A percentile compares a stretch with the other conserved stretches of the same genome.
phyloP scores from a whole-genome alignment of 148 eudicot genomes.

The Agrostemma githago region DNA sequence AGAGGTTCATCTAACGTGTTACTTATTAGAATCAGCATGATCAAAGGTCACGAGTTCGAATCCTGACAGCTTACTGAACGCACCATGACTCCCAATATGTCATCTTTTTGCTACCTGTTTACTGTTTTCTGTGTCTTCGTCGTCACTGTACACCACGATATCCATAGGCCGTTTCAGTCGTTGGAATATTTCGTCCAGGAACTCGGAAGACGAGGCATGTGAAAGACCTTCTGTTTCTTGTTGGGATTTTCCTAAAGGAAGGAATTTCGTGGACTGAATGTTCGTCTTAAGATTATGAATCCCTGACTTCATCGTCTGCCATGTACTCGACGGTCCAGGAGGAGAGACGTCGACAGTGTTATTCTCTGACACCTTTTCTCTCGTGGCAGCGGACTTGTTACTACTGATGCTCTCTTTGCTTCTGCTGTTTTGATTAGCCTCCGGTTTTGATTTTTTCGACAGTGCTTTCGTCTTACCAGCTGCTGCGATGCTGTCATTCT shows the following conservation, averaged over 20 bases:
- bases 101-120: slow-evolving; percentile 23
- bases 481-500: slow-evolving; percentile 34
- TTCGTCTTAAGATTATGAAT: slow-evolving; percentile 61
- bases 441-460: slow-evolving; percentile 42
- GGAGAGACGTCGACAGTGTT: slow-evolving; percentile 27
- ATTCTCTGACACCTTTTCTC: slow-evolving; percentile 47
- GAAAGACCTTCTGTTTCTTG: slow-evolving; percentile 38
- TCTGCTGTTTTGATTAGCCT: slow-evolving; percentile 42
- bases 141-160: slow-evolving; percentile 35
- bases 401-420: slow-evolving; percentile 62
- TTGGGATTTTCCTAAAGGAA: slow-evolving; percentile 44
- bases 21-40: too few species aligned
- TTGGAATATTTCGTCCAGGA: slow-evolving; percentile 76
- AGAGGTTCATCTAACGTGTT: too few species aligned
- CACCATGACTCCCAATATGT: slow-evolving; percentile 5
- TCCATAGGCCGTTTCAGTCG: slow-evolving; percentile 62
- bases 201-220: slow-evolving; percentile 56
- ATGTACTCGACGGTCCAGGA: slow-evolving; percentile 52
- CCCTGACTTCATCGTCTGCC: slow-evolving; percentile 75
- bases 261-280: slow-evolving; percentile 52
- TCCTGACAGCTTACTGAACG: too few species aligned
- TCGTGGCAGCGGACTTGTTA: slow-evolving; percentile 58
- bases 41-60: not conserved
- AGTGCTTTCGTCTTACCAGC: slow-evolving; percentile 35
- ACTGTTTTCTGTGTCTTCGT: slow-evolving; percentile 33